Base-by-base conservation (phyloP, 371 early-diverging fungal genomes). In the Syncephalis plumigaleata region DNA sequence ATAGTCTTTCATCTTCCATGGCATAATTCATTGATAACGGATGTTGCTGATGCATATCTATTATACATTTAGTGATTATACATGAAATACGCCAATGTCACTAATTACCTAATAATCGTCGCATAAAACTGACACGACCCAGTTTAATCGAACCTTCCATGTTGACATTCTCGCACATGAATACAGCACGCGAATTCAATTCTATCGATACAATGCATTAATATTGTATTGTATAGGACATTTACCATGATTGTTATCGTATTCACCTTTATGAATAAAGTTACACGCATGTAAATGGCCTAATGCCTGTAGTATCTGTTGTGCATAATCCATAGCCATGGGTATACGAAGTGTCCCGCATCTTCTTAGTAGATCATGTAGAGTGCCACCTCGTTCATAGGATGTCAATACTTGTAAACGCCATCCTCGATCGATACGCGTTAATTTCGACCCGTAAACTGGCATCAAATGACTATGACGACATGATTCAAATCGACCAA, bases 221-320 rank as follows among this genome's bases (percentile, higher is more conserved):
- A n/a, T n/a, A n/a, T n/a, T n/a, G n/a, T n/a, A n/a, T n/a, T n/a
- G n/a, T n/a, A n/a, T n/a, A n/a, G n/a, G n/a, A n/a, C n/a, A n/a
- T n/a, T n/a, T n/a, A n/a, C n/a, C n/a, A n/a, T n/a, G n/a, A n/a
- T n/a, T n/a, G n/a, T n/a, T n/a, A 20, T 9, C 1, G 1, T 22
- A 8, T 23, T 27, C 61, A 70, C 74, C 71, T 66, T 71, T 71
- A 54, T 76, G 77, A 17, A 75, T 58, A 48, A 77, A 65, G 5
- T 71, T 73, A 40, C 65, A 71, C 15, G 68, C 42, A 49, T 78
- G 76, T 8, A 78, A 49, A 55, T 71, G 66, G 15, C 62, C 63
- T 24, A 78, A 55, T 4, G 72, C 71, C 56, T 71, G 65, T 17
- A 78, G 39, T 1, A 78, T 57, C 15, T 78, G 75, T 37, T 65